Evolutionary conservation across 202 grass and related monocot species (phyloP), one percentile per base, ranked within the genome.

Genomic region (Digitaria exilis): DNA sequence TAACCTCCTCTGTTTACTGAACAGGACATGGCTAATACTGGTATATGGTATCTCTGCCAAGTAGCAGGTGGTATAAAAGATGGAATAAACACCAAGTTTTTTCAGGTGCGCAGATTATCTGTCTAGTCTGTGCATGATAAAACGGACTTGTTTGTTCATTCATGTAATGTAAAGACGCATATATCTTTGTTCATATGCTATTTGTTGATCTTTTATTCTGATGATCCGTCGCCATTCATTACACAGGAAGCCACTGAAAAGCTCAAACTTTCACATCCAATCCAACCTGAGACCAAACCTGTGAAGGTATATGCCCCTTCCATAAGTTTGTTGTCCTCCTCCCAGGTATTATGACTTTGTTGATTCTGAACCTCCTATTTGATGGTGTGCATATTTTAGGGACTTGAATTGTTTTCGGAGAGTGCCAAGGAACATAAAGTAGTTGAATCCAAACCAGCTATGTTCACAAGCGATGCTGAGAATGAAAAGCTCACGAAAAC

Each of bases 1-100:
- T 90, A 77, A 97, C 77, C 54, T 82, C 72, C 61, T 77, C 14
- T 81, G 42, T 75, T 83, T 89, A 46, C 63, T 52, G 43, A 69
- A 64, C 86, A 97, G 95, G 95, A 97, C 42, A 78, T 88, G 19
- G 81, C 95, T 84, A 94, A 97, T 88, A 92, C 92, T 59, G 95
- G 95, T 71, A 92, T 97, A 83, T 91, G 79, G 74, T 97, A 97
- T 70, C 92, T 97, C 26, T 97, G 95, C 92, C 88, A 88, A 93
- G 79, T 97, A 84, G 95, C 88, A 73, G 95, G 92, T 44, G 92
- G 92, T 71, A 86, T 91, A 74, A 97, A 97, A 84, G 90, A 94
- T 81, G 95, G 92, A 85, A 75, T 94, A 80, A 90, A 84, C 84
- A 17, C 83, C 7, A 97, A 93, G 79, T 97, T 94, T 84, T 94